A percentile compares a stretch with the other conserved stretches of the same genome.
Evolutionary conservation across 768 basidiomycete species (phyloP).

Genomic region (Infundibulicybe gibba): DNA sequence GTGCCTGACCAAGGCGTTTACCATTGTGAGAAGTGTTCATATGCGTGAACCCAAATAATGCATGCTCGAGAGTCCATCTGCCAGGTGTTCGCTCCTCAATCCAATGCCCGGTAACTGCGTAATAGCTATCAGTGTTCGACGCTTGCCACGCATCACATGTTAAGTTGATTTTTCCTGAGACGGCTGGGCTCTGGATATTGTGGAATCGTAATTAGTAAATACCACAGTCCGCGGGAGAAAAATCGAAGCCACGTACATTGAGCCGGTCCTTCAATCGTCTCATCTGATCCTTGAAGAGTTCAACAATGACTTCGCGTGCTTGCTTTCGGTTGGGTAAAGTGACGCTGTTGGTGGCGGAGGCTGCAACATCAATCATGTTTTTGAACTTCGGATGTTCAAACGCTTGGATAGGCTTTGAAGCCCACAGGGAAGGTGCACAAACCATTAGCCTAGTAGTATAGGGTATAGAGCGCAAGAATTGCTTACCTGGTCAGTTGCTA

Average conservation of each 20-base stretch:
- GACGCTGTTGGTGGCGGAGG: slow-evolving; percentile 22
- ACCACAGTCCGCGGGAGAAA: no score
- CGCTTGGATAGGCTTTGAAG: slow-evolving; percentile 14
- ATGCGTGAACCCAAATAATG: slow-evolving; percentile 29
- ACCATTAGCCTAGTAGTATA: no score
- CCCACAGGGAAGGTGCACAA: not conserved
- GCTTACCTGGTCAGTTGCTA: slow-evolving; percentile 29
- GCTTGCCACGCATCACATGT: slow-evolving; percentile 40
- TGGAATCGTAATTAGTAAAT: no score
- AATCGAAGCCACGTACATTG: no score
- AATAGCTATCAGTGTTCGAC: slow-evolving; percentile 27
- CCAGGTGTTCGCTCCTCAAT: not conserved
- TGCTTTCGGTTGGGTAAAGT: slow-evolving; percentile 17
- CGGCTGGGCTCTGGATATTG: no score
- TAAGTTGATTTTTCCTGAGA: slow-evolving; percentile 13
- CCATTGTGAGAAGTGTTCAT: slow-evolving; percentile 36
- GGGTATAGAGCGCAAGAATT: no score
- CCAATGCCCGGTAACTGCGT: slow-evolving; percentile 29
- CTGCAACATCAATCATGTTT: slow-evolving; percentile 24
- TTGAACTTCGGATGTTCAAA: slow-evolving; percentile 23
- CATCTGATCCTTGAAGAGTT: slow-evolving; percentile 9
- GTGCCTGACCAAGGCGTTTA: slow-evolving; percentile 25
- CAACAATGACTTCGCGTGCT: slow-evolving; percentile 13
- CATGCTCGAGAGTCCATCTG: slow-evolving; percentile 22
- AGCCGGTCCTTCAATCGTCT: no score